Base-by-base conservation (phyloP, 2,329 filamentous ascomycete genomes). In the Tympanopsis confertula region DNA sequence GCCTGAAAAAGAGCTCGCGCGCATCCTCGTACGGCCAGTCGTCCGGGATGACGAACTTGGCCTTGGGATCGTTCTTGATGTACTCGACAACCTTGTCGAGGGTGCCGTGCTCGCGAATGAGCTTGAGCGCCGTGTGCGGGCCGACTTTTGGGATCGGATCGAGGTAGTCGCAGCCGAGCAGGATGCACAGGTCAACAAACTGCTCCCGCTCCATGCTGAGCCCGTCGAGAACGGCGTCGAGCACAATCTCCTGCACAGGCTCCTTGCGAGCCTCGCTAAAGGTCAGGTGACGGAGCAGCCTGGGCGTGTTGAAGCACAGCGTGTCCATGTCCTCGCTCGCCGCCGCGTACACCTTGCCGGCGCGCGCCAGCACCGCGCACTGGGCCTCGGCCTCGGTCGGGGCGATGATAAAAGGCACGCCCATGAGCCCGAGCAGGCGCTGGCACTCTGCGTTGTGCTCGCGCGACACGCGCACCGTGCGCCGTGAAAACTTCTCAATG, bases 311-410 rank as follows among this genome's bases (percentile, higher is more conserved):
- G 59, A 98, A 98, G 52, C 89, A 96, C 39, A 98, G 66, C 0
- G 91, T 98, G 55, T 98, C 91, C 91, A 98, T 98, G 62, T 98
- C 91, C 62, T 98, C 91, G 45, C 85, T 94, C 3, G 91, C 91
- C 15, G 91, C 91, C 3, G 88, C 91, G 56, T 93, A 98, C 37
- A 98, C 91, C 63, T 96, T 96, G 26, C 87, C 89, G 4, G 85
- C 88, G 43, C 82, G 71, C 1, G 91, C 91, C 43, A 98, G 69
- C 29, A 81, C 82, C 3, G 91, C 91, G 57, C 91, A 98, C 57
- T 98, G 91, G 2, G 91, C 91, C 65, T 98, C 91, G 4, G 91
- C 91, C 60, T 98, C 91, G 0, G 91, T 98, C 0, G 91, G 91
- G 0, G 91, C 91, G 52, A 95, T 75, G 45, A 98, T 89, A 58